A percentile compares a stretch with the other conserved stretches of the same genome.
These are phyloP conservation scores for Stenocarpella maydis DNA, from an alignment of 2,329 filamentous ascomycete genomes.

Conservation along the genomic window DNA sequence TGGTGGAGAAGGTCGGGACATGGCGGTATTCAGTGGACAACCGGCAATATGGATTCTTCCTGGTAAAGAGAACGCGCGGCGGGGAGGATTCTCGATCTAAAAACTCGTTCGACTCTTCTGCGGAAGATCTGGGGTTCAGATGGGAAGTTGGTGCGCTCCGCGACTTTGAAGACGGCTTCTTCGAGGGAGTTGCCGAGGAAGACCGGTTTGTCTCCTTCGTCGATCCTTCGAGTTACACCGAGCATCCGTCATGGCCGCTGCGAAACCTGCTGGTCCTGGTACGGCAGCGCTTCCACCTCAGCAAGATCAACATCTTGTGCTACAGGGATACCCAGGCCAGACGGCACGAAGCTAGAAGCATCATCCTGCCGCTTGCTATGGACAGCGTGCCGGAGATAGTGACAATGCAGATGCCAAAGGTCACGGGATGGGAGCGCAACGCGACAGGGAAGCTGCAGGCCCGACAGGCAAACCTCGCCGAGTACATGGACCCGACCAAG, in stretches of 20 bases:
- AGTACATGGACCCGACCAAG: constrained; percentile 90
- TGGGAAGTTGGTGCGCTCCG: constrained; percentile 84
- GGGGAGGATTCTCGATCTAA: constrained; percentile 43
- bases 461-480: constrained; percentile 81
- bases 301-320: constrained; percentile 83
- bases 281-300: constrained; percentile 80
- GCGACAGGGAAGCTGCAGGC: constrained; percentile 78
- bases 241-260: constrained; percentile 91
- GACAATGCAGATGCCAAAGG: constrained; percentile 75
- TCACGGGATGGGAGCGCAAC: constrained; percentile 95
- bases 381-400: constrained; percentile 55
- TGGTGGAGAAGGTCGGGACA: constrained; percentile 85
- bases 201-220: constrained; percentile 88
- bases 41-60: constrained; percentile 91
- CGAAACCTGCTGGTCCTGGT: constrained; percentile 88
- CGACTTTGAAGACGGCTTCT: constrained; percentile 87
- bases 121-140: constrained; percentile 66
- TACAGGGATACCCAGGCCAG: constrained; percentile 85
- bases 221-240: constrained; percentile 89
- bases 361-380: constrained; percentile 75
- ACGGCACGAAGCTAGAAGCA: constrained; percentile 81
- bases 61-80: constrained; percentile 78
- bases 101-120: constrained; percentile 60
- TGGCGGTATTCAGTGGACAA: constrained; percentile 86
- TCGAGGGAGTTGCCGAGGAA: constrained; percentile 72